Percentiles rank a stretch among this genome's conserved stretches.
These are phyloP conservation scores for Tagetes erecta DNA, from an alignment of 129 eudicot species.

Conservation along the genomic window DNA sequence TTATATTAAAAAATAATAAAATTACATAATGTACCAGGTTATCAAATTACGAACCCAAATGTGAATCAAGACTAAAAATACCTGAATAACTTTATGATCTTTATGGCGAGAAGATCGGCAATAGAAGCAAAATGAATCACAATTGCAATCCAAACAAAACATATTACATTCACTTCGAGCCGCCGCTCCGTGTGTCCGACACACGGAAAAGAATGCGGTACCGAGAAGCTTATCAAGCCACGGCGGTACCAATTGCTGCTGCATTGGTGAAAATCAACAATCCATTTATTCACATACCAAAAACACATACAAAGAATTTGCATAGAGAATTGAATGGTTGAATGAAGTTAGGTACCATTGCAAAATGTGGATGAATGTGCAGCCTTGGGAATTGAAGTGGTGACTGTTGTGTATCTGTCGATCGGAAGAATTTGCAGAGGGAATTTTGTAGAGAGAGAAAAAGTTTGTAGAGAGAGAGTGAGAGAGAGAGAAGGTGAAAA, in stretches of 20 bases:
- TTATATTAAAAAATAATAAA: too few relatives aligned
- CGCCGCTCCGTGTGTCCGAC: slow-evolving; percentile 77
- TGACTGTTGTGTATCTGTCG: background rate
- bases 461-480: slow-evolving; percentile 38
- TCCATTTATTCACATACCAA: background rate
- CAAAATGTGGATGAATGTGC: slow-evolving; percentile 14
- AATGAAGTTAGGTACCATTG: slow-evolving; percentile 24
- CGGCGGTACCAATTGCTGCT: slow-evolving; percentile 66
- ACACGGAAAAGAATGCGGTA: slow-evolving; percentile 63
- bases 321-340: background rate
- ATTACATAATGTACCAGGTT: too few relatives aligned
- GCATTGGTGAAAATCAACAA: slow-evolving; percentile 17
- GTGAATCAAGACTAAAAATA: background rate
- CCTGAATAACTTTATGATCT: slow-evolving; percentile 98
- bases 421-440: slow-evolving; percentile 37
- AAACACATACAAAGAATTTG: background rate
- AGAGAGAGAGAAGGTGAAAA: slow-evolving; percentile 40
- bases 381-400: slow-evolving; percentile 18
- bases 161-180: slow-evolving; percentile 93
- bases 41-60: too few relatives aligned
- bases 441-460: slow-evolving; percentile 32
- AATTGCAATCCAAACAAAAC: slow-evolving; percentile 86
- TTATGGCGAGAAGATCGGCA: slow-evolving; percentile 88
- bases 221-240: slow-evolving; percentile 79
- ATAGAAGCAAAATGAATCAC: slow-evolving; percentile 78